Evolutionary conservation across 2,329 filamentous ascomycete species (phyloP).

Genomic region (Fusarium stilboides): DNA sequence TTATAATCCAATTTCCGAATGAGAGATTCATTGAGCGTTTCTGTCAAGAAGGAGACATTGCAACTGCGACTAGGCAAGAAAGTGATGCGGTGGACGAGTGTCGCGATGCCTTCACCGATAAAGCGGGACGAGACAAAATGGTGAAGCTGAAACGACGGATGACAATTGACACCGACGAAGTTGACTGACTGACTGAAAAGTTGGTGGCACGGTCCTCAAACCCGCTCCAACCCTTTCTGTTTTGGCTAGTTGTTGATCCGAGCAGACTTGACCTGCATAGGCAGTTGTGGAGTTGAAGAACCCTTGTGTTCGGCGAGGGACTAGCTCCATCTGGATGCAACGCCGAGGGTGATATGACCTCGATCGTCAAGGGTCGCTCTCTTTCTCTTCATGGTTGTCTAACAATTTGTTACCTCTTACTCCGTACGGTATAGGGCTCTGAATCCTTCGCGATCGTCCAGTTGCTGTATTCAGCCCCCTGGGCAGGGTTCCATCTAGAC

Average conservation of each 20-base stretch:
- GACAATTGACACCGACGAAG: conserved; percentile 15
- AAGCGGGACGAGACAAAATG: conserved; percentile 1
- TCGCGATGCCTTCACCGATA: conserved; percentile 3
- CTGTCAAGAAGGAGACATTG: not conserved
- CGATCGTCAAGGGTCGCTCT: conserved; percentile 14
- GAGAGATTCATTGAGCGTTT: not conserved
- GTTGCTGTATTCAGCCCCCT: not conserved
- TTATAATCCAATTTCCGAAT: conserved; percentile 4
- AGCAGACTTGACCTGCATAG: conserved; percentile 33
- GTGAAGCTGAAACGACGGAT: conserved; percentile 32
- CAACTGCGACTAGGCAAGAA: not conserved
- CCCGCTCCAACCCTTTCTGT: conserved; percentile 10
- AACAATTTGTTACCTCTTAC: conserved; percentile 12
- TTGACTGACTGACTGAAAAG: conserved; percentile 18
- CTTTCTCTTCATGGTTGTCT: conserved; percentile 16
- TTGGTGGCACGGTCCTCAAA: conserved; percentile 22
- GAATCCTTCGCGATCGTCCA: conserved; percentile 1
- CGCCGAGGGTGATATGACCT: conserved; percentile 40
- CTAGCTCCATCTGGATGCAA: conserved; percentile 43
- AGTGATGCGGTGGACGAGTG: conserved; percentile 3
- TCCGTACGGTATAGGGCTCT: not conserved
- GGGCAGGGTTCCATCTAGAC: not conserved
- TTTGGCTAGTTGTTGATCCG: conserved; percentile 28
- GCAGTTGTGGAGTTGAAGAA: conserved; percentile 27
- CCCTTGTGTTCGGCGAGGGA: conserved; percentile 16